Evolutionary conservation across 805 yeast genomes (phyloP), one percentile per base, ranked within the genome.

Genomic region (Nakazawaea ambrosiae): DNA sequence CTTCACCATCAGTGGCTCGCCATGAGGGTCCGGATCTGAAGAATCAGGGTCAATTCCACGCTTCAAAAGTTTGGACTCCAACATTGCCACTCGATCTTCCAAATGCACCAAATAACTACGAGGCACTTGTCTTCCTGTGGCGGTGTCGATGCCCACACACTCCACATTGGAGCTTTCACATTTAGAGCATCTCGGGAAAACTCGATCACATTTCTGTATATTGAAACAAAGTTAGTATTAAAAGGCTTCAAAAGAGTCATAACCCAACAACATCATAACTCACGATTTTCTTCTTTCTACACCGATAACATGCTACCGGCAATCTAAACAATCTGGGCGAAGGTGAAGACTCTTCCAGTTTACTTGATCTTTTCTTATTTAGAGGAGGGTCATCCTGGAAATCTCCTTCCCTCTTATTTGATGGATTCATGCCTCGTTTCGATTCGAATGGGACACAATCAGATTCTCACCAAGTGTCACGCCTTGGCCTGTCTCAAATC

Each of bases 51-150:
- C 66, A 3, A 66, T 49, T 0, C 75, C 81, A 40, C 61, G 49
- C 11, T 57, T 59, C 40, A 57, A 54, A 20, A 85, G 53, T 41
- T 66, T 60, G 5, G 50, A 48, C 53, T 83, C 85, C 42, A 87
- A 60, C n/a, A 60, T 58, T 7, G 66, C 64, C 2, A 86, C 64
- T 26, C 78, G 61, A 39, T 75, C 78, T 52, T 87, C 96, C 41
- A 87, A 60, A 47, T 78, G 81, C 16, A 75, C 69, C 3, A 86
- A 74, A 50, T 83, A 82, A 2, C 87, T 81, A 27, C 97, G 62
- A 0, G 96, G 94, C 1, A 87, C 75, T 46, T 82, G 87, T 38
- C 95, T 65, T 0, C 95, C 95, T 0, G 96, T 85, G 5, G 88
- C 86, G 0, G 95, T 88, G 53, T 89, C 96, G 3, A 84, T 57